Evolutionary conservation across 768 basidiomycete species (phyloP).

Genomic region (Amanita muscaria): DNA sequence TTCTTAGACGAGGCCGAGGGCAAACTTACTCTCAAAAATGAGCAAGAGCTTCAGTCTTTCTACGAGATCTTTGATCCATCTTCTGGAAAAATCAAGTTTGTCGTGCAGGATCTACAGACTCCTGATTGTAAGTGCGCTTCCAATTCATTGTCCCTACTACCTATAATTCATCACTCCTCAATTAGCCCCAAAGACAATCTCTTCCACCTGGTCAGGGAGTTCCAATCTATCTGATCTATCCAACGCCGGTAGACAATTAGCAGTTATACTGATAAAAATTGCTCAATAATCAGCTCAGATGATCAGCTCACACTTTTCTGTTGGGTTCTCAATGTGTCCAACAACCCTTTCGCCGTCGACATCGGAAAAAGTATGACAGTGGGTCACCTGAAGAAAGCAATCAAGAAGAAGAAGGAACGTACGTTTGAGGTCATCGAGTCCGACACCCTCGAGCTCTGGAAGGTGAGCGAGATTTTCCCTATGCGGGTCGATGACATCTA

Average conservation of each 20-base stretch:
- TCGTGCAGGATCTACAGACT: slow-evolving; percentile 9
- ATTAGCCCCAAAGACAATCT: slow-evolving; percentile 4
- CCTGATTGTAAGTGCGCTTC: slow-evolving; percentile 8
- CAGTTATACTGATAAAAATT: slow-evolving; percentile 8
- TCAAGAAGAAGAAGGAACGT: slow-evolving; percentile 11
- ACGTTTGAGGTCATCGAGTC: slow-evolving; percentile 8
- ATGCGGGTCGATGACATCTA: slow-evolving; percentile 7
- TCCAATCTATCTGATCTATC: slow-evolving; percentile 6
- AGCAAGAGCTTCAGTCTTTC: background rate
- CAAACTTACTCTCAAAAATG: background rate
- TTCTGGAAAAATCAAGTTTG: slow-evolving; percentile 8
- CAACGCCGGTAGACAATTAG: slow-evolving; percentile 5
- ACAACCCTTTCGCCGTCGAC: slow-evolving; percentile 11
- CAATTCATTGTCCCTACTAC: slow-evolving; percentile 6
- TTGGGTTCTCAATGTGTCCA: slow-evolving; percentile 11
- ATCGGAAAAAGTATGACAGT: slow-evolving; percentile 11
- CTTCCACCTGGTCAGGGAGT: slow-evolving; percentile 10
- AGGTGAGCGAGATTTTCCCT: slow-evolving; percentile 11
- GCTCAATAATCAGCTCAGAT: slow-evolving; percentile 5
- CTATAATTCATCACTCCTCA: slow-evolving; percentile 4
- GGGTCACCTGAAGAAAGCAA: slow-evolving; percentile 9
- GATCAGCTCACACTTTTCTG: slow-evolving; percentile 12
- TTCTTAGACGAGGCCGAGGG: slow-evolving; percentile 1
- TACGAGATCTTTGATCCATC: background rate
- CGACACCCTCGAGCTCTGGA: slow-evolving; percentile 10